Evolutionary conservation across 2,329 filamentous ascomycete genomes (phyloP), one percentile per base, ranked within the genome.

Genomic region (Trichophyton equinum): DNA sequence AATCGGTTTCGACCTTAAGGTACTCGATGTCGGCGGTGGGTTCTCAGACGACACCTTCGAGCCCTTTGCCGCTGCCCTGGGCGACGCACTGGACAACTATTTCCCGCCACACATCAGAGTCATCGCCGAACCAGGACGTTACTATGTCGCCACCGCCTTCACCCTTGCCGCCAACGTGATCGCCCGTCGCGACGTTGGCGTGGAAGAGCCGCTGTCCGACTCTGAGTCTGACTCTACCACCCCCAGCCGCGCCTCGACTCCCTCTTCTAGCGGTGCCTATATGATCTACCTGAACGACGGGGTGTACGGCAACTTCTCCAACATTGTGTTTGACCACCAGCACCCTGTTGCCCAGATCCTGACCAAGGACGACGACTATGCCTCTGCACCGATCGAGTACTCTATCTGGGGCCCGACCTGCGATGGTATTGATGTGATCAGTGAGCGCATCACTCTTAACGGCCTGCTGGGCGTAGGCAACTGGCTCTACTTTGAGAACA

Each of bases 321-420:
- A 91, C 83, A 97, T 97, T 81, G 96, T 97, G 80, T 99, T 96
- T 73, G 94, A 97, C 71, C 94, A 97, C 76, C 94, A 99, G 80
- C 83, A 95, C 69, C 94, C 94, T 0, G 77, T 88, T 53, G 89
- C 92, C 61, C 89, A 88, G 75, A 82, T 97, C 62, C 80, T 99
- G 60, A 86, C 85, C 66, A 78, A 63, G 75, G 80, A 64, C 77
- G 78, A 63, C 81, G 82, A 64, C 71, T 84, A 70, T 86, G 85
- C 72, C 76, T 79, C 64, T 61, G 77, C 65, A 69, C 76, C 68
- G 78, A 81, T 86, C 64, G 87, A 95, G 72, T 97, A 99, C 77
- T 96, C 91, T 22, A 88, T 99, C 76, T 99, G 94, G 92, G 94
- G 94, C 4, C 94, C 94, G 0, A 97, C 94, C 15, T 99, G 94